A percentile compares a stretch with the other conserved stretches of the same genome.
Evolutionary conservation across 208 protist species (phyloP).

Genomic region (Leishmania gerbilli): DNA sequence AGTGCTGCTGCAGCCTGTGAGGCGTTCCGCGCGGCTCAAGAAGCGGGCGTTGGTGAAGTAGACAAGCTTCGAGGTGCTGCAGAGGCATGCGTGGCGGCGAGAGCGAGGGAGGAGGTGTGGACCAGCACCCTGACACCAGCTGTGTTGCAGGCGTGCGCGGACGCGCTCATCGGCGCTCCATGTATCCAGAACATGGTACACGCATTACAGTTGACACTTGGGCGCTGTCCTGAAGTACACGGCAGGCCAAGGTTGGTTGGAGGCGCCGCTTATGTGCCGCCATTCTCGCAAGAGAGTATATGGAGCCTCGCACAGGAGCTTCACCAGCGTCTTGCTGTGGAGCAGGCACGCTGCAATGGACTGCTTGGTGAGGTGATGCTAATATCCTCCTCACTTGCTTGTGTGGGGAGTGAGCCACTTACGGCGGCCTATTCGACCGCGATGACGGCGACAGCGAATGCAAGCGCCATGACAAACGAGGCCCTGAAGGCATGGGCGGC

Average conservation of each 20-base stretch:
- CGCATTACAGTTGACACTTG: background rate
- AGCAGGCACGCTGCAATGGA: background rate
- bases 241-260: background rate
- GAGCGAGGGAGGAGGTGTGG: conserved; percentile 1
- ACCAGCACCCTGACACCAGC: background rate
- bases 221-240: background rate
- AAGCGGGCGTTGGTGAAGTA: background rate
- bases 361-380: background rate
- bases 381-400: background rate
- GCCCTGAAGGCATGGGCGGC: background rate
- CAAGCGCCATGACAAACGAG: background rate
- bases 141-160: background rate
- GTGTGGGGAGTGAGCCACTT: background rate
- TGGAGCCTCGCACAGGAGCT: background rate
- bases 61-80: background rate
- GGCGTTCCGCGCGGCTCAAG: background rate
- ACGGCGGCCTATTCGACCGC: background rate
- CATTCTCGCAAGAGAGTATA: background rate
- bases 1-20: background rate
- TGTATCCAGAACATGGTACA: conserved; percentile 1
- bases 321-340: background rate
- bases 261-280: background rate
- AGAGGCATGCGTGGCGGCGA: background rate
- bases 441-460: background rate
- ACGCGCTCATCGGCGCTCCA: background rate